Percentiles rank a stretch among this genome's conserved stretches.
Evolutionary conservation across 164 flowering plant species (phyloP).

Genomic region (Umbilicus rupestris): DNA sequence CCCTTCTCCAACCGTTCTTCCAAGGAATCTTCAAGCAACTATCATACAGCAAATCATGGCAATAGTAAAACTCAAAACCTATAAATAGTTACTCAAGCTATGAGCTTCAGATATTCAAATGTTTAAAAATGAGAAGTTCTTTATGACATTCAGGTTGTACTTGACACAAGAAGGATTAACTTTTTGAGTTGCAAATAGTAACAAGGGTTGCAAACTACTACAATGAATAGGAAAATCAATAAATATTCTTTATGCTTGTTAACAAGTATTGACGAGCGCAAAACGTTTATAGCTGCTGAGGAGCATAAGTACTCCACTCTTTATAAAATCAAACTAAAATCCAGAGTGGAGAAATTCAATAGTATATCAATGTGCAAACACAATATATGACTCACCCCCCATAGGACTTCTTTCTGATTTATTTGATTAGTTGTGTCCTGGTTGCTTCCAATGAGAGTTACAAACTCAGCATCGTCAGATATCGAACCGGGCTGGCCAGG

Average conservation of each 20-base stretch:
- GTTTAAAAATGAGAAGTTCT: background rate
- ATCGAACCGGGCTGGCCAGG: constrained; percentile 85
- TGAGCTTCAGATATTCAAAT: background rate
- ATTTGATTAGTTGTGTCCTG: constrained; percentile 70
- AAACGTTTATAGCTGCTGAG: too few relatives aligned
- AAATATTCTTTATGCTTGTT: too few relatives aligned
- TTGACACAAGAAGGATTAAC: background rate
- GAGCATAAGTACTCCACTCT: background rate
- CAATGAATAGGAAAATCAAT: too few relatives aligned
- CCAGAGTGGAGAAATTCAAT: background rate
- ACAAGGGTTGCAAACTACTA: background rate
- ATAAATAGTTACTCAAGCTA: background rate
- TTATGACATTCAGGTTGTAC: background rate
- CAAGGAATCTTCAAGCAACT: constrained; percentile 93
- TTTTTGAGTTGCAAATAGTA: background rate
- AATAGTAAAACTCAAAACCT: background rate
- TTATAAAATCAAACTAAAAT: background rate
- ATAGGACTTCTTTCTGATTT: constrained; percentile 86
- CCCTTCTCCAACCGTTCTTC: constrained; percentile 88
- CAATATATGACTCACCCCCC: constrained; percentile 69
- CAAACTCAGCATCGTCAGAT: constrained; percentile 76
- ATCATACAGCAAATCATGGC: constrained; percentile 2
- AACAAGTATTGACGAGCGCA: too few relatives aligned
- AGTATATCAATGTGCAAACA: background rate
- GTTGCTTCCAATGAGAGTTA: constrained; percentile 55